Evolutionary conservation across 257 asterid genomes (phyloP).

Genomic region (Asclepias syriaca): DNA sequence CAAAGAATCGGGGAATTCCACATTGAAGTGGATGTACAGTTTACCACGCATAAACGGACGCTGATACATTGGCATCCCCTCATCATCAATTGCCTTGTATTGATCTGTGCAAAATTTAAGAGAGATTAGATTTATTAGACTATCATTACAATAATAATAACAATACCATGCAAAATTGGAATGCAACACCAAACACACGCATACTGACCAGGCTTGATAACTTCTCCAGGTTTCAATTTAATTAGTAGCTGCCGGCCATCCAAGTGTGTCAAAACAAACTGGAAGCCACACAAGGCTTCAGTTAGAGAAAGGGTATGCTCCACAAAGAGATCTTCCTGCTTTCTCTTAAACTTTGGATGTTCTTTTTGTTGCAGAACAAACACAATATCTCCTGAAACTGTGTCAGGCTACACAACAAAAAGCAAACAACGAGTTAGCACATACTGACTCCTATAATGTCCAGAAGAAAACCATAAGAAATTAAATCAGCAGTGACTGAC

Average conservation of each 20-base stretch:
- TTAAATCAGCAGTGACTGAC: not conserved
- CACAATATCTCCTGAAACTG: constrained; percentile 59
- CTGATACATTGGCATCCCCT: constrained; percentile 63
- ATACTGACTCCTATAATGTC: not conserved
- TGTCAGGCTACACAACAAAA: constrained; percentile 51
- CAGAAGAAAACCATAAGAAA: not conserved
- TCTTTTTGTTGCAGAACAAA: constrained; percentile 64
- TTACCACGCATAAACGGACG: constrained; percentile 68
- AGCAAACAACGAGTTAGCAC: not conserved
- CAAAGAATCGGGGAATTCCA: constrained; percentile 56
- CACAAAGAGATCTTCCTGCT: constrained; percentile 58
- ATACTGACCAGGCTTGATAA: constrained; percentile 57
- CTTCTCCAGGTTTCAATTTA: constrained; percentile 62
- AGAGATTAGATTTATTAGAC: not conserved
- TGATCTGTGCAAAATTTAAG: constrained; percentile 33
- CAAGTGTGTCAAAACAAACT: constrained; percentile 50
- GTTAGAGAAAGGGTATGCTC: constrained; percentile 55
- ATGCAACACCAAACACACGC: too few species aligned
- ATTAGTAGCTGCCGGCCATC: constrained; percentile 60
- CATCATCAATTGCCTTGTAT: constrained; percentile 61
- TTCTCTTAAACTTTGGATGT: constrained; percentile 63
- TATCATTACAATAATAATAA: too few species aligned
- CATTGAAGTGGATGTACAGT: constrained; percentile 47
- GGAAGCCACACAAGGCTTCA: constrained; percentile 69
- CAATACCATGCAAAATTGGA: too few species aligned